Percentiles rank a stretch among this genome's conserved stretches.
Evolutionary conservation across 2,329 filamentous ascomycete species (phyloP).

Genomic region (Drechslerella coelobrocha): DNA sequence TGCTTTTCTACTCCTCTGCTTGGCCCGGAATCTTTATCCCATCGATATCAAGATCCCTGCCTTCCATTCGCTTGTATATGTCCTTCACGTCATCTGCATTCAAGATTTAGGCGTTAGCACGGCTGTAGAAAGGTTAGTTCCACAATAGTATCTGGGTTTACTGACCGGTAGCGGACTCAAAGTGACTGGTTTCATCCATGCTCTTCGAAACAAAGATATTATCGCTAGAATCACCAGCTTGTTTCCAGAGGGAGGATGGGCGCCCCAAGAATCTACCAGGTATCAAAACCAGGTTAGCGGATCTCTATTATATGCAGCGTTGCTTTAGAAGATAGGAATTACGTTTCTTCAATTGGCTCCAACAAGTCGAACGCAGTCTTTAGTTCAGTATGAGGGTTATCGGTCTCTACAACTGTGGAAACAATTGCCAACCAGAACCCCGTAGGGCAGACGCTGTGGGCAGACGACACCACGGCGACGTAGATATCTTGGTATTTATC

Average conservation of each 20-base stretch:
- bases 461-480: constrained; percentile 91
- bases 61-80: constrained; percentile 83
- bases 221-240: constrained; percentile 81
- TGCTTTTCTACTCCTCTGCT: background rate
- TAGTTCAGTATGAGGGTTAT: constrained; percentile 95
- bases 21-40: constrained; percentile 56
- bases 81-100: constrained; percentile 88
- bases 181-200: constrained; percentile 97
- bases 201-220: constrained; percentile 98
- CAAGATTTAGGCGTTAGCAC: constrained; percentile 55
- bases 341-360: constrained; percentile 93
- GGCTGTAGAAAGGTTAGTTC: constrained; percentile 1
- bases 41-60: constrained; percentile 86
- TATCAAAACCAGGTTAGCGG: background rate
- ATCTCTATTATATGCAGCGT: background rate
- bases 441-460: constrained; percentile 98
- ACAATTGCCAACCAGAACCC: constrained; percentile 99
- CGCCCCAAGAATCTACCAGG: constrained; percentile 29
- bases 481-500: constrained; percentile 75
- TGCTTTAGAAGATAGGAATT: background rate
- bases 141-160: constrained; percentile 20
- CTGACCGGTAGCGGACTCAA: constrained; percentile 80
- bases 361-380: constrained; percentile 90
- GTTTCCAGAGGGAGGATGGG: constrained; percentile 93
- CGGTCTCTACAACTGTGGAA: constrained; percentile 91